Evolutionary conservation across 164 flowering plant species (phyloP).

Genomic region (Litsea cubeba): DNA sequence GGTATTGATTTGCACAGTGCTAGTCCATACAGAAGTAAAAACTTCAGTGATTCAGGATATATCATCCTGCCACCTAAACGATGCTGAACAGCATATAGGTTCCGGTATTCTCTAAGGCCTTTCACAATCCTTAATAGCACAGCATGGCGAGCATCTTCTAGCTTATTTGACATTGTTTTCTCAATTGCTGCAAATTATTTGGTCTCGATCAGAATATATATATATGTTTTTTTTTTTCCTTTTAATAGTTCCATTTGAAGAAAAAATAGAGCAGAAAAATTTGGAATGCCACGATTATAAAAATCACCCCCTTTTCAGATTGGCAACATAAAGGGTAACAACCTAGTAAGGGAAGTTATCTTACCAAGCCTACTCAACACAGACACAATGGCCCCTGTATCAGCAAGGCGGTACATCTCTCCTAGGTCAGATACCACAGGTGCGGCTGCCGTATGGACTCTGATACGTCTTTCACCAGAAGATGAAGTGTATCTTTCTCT

Average conservation of each 20-base stretch:
- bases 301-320: background rate
- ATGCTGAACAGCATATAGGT: constrained; percentile 93
- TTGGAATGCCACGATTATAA: background rate
- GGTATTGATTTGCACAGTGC: constrained; percentile 75
- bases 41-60: constrained; percentile 85
- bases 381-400: constrained; percentile 79
- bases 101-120: constrained; percentile 88
- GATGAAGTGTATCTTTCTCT: constrained; percentile 86
- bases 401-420: constrained; percentile 96
- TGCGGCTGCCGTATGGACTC: constrained; percentile 95
- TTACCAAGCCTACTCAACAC: constrained; percentile 78
- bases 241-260: background rate
- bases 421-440: constrained; percentile 90
- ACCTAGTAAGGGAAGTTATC: background rate
- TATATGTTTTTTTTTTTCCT: no score
- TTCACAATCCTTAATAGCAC: constrained; percentile 71
- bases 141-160: constrained; percentile 80
- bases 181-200: constrained; percentile 71
- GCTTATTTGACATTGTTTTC: constrained; percentile 71
- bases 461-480: constrained; percentile 96
- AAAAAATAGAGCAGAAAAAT: background rate
- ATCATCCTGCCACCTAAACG: constrained; percentile 85
- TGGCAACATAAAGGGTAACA: background rate
- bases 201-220: no score
- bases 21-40: constrained; percentile 67